Evolutionary conservation across 1,284 basidiomycete species (phyloP).

Genomic region (Melanopsichium pennsylvanicum): DNA sequence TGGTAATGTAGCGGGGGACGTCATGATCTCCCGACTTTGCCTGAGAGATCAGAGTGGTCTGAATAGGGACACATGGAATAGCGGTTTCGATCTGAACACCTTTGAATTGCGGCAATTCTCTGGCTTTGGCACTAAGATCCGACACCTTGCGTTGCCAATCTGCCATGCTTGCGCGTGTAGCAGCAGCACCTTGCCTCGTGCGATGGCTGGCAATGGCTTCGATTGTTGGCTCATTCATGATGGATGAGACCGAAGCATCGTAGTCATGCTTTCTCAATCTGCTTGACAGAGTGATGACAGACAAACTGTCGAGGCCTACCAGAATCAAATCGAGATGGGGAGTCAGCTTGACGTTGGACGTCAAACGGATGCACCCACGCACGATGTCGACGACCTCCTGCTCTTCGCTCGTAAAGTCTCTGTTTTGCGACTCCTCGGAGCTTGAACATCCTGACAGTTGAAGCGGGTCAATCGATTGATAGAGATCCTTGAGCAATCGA

Average conservation of each 20-base stretch:
- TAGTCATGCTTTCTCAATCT: constrained; percentile 39
- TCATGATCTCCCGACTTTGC: constrained; percentile 20
- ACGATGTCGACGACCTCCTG: constrained; percentile 30
- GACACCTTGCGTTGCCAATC: constrained; percentile 12
- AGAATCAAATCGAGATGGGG: constrained; percentile 44
- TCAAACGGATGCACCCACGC: constrained; percentile 11
- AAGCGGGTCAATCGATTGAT: constrained; percentile 16
- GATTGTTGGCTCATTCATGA: constrained; percentile 49
- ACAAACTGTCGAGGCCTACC: constrained; percentile 58
- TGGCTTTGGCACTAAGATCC: constrained; percentile 12
- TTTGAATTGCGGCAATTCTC: constrained; percentile 7
- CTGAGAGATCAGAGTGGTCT: constrained; percentile 51
- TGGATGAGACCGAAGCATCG: constrained; percentile 27
- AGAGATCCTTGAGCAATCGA: constrained; percentile 34
- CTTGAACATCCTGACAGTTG: not conserved
- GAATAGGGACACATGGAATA: constrained; percentile 55
- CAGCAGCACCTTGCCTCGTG: not conserved
- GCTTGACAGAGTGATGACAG: constrained; percentile 49
- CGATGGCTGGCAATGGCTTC: constrained; percentile 34
- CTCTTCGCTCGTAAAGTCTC: constrained; percentile 29
- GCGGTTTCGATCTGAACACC: constrained; percentile 6
- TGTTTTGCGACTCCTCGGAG: not conserved
- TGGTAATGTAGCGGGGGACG: constrained; percentile 52
- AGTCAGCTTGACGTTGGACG: constrained; percentile 13
- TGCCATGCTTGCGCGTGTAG: not conserved